A percentile compares a stretch with the other conserved stretches of the same genome.
Conservation (phyloP, 345 rosid genomes). For the Arabis alpina region DNA sequence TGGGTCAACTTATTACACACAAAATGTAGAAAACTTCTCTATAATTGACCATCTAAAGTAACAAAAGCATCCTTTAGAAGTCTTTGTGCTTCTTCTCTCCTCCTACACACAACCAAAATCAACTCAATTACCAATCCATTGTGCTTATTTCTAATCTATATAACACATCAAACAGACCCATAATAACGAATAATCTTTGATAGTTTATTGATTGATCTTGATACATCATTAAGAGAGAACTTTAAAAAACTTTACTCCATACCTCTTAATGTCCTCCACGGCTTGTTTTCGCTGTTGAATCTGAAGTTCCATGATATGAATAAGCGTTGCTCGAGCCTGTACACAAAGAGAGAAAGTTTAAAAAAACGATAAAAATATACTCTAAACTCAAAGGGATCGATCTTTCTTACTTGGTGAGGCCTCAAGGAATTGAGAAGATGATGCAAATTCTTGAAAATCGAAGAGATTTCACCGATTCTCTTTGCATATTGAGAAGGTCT, state of each 20-base stretch:
- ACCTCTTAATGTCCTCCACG: constrained; percentile 94
- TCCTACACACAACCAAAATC: constrained; percentile 49
- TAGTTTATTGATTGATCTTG: not conserved
- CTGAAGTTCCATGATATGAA: constrained; percentile 89
- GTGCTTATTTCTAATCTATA: not conserved
- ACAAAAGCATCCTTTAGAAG: constrained; percentile 77
- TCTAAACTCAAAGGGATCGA: not conserved
- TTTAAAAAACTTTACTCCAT: constrained; percentile 4
- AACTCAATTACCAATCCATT: not conserved
- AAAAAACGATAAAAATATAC: constrained; percentile 6
- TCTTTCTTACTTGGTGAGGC: constrained; percentile 80
- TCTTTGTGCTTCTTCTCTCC: constrained; percentile 81
- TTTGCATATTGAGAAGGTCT: constrained; percentile 97
- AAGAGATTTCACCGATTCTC: constrained; percentile 88
- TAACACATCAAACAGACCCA: not conserved
- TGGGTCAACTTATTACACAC: constrained; percentile 2
- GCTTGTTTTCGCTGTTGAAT: constrained; percentile 86
- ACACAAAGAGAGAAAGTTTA: not conserved
- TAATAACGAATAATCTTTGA: not conserved
- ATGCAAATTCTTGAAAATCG: constrained; percentile 91
- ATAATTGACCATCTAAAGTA: constrained; percentile 66
- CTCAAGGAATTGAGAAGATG: constrained; percentile 94
- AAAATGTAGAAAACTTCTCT: constrained; percentile 12
- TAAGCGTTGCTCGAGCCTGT: constrained; percentile 93
- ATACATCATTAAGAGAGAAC: not conserved